A percentile compares a stretch with the other conserved stretches of the same genome.
Evolutionary conservation across 352 stramenopile genomes (phyloP).

Genomic region (Phytophthora tentaculata): DNA sequence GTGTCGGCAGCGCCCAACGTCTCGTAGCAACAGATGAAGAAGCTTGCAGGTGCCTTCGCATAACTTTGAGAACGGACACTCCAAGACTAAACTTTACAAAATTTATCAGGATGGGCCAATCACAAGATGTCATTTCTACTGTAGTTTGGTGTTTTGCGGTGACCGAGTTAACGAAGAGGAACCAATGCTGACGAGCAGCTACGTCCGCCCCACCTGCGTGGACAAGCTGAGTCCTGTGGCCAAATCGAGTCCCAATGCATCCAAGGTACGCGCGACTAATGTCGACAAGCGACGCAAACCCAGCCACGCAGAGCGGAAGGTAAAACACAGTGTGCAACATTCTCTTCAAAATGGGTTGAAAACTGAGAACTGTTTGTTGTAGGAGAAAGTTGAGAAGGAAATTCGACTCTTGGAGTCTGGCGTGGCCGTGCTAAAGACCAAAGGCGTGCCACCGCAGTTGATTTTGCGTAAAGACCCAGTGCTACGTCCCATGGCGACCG

Average conservation of each 20-base stretch:
- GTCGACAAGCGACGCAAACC: conserved; percentile 18
- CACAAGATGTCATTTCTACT: no score
- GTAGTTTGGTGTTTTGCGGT: no score
- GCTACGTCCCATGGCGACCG: conserved; percentile 5
- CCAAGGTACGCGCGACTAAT: background rate
- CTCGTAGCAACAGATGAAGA: no score
- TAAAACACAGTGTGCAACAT: background rate
- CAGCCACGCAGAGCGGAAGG: conserved; percentile 26
- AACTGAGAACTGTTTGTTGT: background rate
- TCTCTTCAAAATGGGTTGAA: conserved; percentile 2
- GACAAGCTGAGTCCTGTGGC: conserved; percentile 1
- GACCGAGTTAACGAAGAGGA: no score
- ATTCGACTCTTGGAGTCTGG: conserved; percentile 31
- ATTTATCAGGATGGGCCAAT: no score
- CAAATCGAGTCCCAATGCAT: conserved; percentile 13
- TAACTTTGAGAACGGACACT: no score
- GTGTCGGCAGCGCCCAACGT: conserved; percentile 7
- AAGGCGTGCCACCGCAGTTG: conserved; percentile 2
- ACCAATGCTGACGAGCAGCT: conserved; percentile 7
- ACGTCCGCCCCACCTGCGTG: background rate
- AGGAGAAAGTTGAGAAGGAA: conserved; percentile 25
- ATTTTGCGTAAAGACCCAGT: conserved; percentile 25
- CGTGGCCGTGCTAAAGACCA: conserved; percentile 26
- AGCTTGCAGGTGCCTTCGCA: no score
- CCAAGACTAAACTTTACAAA: background rate